These are phyloP conservation scores for Wickerhamomyces bovis DNA, from an alignment of 805 yeast genomes.

Conservation along the genomic window DNA sequence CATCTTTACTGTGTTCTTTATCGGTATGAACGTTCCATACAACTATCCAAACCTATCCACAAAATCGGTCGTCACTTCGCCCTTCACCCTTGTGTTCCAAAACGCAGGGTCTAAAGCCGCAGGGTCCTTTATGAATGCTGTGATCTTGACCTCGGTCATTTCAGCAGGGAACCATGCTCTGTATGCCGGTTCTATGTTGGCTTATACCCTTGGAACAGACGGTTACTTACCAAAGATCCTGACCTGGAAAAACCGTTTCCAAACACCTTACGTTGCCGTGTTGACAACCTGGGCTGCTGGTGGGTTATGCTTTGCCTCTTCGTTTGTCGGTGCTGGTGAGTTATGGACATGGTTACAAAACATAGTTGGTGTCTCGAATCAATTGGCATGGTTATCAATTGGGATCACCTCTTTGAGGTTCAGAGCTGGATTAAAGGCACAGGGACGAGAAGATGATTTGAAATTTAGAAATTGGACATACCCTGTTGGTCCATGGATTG, in stretches of 20 bases:
- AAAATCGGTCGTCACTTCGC: constrained; percentile 56
- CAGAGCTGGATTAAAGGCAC: constrained; percentile 38
- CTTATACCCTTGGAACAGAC: constrained; percentile 45
- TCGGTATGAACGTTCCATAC: constrained; percentile 52
- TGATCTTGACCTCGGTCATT: constrained; percentile 52
- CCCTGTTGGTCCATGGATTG: constrained; percentile 45
- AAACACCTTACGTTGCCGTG: constrained; percentile 46
- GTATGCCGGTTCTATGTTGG: constrained; percentile 49
- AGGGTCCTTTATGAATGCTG: constrained; percentile 57
- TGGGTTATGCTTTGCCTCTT: constrained; percentile 55
- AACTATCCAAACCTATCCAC: constrained; percentile 41
- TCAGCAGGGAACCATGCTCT: constrained; percentile 43
- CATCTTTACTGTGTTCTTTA: constrained; percentile 38
- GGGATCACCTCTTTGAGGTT: constrained; percentile 45
- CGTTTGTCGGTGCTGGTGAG: constrained; percentile 48
- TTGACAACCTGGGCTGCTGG: constrained; percentile 46
- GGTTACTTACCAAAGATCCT: constrained; percentile 44
- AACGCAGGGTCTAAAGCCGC: constrained; percentile 55
- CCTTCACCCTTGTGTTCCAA: constrained; percentile 60
- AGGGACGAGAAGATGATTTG: constrained; percentile 38
- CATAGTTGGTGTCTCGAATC: constrained; percentile 48
- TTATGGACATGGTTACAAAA: constrained; percentile 49
- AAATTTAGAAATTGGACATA: constrained; percentile 43
- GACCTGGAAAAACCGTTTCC: constrained; percentile 35
- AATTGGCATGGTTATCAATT: constrained; percentile 44